These are phyloP conservation scores for Aplosporella prunicola DNA, from an alignment of 2,329 filamentous ascomycete genomes.

Conservation along the genomic window DNA sequence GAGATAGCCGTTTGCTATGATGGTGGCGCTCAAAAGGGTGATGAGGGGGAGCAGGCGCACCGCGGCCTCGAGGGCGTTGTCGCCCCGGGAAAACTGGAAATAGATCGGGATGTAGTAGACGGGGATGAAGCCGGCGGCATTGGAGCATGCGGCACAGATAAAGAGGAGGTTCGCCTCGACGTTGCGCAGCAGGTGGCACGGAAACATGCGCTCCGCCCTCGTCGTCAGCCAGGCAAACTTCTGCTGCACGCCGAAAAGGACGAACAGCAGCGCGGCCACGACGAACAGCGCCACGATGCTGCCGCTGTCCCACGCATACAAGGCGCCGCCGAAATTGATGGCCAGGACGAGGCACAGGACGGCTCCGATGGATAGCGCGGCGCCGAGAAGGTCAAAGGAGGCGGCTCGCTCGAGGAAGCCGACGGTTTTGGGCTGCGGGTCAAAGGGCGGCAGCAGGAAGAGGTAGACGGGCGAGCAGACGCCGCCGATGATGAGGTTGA, in stretches of 20 bases:
- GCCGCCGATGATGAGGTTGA: slow-evolving; percentile 20
- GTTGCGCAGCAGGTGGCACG: slow-evolving; percentile 36
- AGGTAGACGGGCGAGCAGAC: slow-evolving; percentile 17
- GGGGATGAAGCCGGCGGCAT: slow-evolving; percentile 1
- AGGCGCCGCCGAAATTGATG: slow-evolving; percentile 42
- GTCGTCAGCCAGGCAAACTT: slow-evolving; percentile 36
- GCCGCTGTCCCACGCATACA: slow-evolving; percentile 39
- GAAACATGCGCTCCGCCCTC: slow-evolving; percentile 38
- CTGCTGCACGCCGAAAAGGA: slow-evolving; percentile 40
- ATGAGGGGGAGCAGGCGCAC: slow-evolving; percentile 21
- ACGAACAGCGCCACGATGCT: slow-evolving; percentile 39
- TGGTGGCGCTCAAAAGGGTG: slow-evolving; percentile 12
- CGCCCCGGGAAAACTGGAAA: slow-evolving; percentile 20
- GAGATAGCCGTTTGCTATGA: slow-evolving; percentile 15
- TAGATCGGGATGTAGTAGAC: slow-evolving; percentile 21
- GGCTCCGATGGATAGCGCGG: slow-evolving; percentile 35
- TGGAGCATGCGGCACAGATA: slow-evolving; percentile 25
- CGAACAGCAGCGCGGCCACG: slow-evolving; percentile 32
- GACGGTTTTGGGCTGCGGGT: not conserved
- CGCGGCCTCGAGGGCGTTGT: slow-evolving; percentile 16
- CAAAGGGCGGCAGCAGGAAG: slow-evolving; percentile 18
- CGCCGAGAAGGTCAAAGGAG: slow-evolving; percentile 28
- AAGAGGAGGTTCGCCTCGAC: slow-evolving; percentile 28
- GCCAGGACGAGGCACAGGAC: slow-evolving; percentile 37
- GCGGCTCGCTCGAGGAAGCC: slow-evolving; percentile 2